Evolutionary conservation across 2,329 filamentous ascomycete species (phyloP).

Genomic region (Colletotrichum viniferum): DNA sequence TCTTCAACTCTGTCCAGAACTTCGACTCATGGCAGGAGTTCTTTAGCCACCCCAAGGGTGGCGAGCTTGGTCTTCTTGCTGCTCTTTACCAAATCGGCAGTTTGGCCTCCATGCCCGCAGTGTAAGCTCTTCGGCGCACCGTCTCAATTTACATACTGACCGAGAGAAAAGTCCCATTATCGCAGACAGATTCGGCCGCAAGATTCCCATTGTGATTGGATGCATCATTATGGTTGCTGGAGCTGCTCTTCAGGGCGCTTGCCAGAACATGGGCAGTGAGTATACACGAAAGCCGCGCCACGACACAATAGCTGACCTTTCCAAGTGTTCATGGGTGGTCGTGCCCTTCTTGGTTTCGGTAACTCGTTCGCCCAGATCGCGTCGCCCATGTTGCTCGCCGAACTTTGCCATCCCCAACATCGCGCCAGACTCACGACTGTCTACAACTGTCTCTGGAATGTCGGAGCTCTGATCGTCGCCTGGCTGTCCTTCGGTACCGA

Average conservation of each 20-base stretch:
- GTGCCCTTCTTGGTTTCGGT: conserved; percentile 63
- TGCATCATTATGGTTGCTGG: conserved; percentile 61
- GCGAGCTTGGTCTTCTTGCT: conserved; percentile 55
- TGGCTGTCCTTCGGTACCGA: conserved; percentile 56
- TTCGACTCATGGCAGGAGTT: conserved; percentile 49
- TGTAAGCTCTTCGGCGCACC: conserved; percentile 35
- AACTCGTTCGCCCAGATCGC: conserved; percentile 57
- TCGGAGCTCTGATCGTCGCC: conserved; percentile 49
- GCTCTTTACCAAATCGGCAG: conserved; percentile 66
- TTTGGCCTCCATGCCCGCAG: conserved; percentile 60
- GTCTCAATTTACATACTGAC: neutral
- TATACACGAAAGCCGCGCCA: neutral
- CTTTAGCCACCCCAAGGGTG: conserved; percentile 50
- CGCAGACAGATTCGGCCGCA: conserved; percentile 59
- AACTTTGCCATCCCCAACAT: conserved; percentile 56
- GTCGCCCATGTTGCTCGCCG: conserved; percentile 57
- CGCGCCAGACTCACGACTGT: conserved; percentile 55
- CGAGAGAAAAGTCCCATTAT: conserved; percentile 44
- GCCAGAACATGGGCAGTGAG: conserved; percentile 41
- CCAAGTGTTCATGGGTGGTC: conserved; percentile 50
- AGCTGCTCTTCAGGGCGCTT: conserved; percentile 59
- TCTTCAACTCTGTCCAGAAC: conserved; percentile 49
- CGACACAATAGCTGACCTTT: neutral
- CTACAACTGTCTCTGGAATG: conserved; percentile 60
- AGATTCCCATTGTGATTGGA: conserved; percentile 57